Percentiles rank a stretch among this genome's conserved stretches.
Conservation (phyloP, 1,284 basidiomycete species). For the Puccinia triticina region DNA sequence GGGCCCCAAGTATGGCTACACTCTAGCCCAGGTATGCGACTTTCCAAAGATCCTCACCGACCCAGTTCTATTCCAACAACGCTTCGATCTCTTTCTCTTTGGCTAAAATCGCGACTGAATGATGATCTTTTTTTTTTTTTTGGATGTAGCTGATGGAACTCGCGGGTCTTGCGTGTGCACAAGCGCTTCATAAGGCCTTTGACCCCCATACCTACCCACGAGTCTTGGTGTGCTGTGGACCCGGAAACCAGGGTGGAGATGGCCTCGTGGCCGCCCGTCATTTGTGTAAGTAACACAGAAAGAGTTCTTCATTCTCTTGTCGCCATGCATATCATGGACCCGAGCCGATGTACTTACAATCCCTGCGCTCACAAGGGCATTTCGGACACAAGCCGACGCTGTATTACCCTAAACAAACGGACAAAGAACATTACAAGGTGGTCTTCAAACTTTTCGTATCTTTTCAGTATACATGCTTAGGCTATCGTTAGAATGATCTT, state of each 20-base stretch:
- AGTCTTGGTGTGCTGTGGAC: conserved; percentile 91
- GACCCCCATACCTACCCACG: conserved; percentile 69
- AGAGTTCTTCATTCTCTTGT: conserved; percentile 8
- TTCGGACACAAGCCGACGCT: conserved; percentile 83
- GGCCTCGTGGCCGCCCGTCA: conserved; percentile 95
- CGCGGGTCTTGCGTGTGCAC: conserved; percentile 93
- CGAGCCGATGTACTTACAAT: neutral
- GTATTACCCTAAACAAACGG: conserved; percentile 83
- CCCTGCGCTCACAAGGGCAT: conserved; percentile 67
- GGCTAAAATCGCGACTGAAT: neutral
- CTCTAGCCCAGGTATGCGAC: conserved; percentile 15
- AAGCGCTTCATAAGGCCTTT: conserved; percentile 78
- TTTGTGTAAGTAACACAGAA: conserved; percentile 67
- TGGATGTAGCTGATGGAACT: conserved; percentile 85
- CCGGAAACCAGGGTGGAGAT: conserved; percentile 88
- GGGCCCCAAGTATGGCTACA: conserved; percentile 26
- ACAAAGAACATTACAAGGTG: conserved; percentile 17
- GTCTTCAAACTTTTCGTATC: neutral
- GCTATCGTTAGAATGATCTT: neutral
- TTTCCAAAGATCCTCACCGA: no score
- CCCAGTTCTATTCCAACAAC: no score
- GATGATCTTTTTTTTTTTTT: neutral
- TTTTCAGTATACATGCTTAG: neutral
- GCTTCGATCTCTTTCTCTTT: neutral
- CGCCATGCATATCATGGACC: neutral